Evolutionary conservation across 2,329 filamentous ascomycete species (phyloP).

Genomic region (Pseudofabraea citricarpa): DNA sequence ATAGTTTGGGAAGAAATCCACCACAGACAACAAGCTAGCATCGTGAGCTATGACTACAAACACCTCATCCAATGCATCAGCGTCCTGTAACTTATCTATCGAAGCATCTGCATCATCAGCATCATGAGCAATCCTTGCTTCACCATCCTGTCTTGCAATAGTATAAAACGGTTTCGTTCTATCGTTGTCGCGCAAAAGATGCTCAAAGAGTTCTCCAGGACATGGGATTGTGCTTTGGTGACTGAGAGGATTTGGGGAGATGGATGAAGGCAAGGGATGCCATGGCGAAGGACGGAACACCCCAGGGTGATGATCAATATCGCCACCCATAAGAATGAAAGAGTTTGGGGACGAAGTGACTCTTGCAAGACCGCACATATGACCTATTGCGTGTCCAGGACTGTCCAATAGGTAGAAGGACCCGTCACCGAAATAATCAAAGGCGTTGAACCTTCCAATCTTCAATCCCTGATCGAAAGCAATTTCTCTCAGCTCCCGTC

Average conservation of each 20-base stretch:
- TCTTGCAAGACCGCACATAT: constrained; percentile 37
- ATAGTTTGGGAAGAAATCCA: neutral
- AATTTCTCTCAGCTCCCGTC: constrained; percentile 18
- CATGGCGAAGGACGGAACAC: neutral
- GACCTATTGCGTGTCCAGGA: constrained; percentile 36
- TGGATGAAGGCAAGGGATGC: neutral
- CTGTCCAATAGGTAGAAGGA: constrained; percentile 46
- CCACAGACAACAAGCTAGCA: neutral
- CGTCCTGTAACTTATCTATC: neutral
- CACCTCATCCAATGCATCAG: neutral
- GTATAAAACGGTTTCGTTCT: no score
- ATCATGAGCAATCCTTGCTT: neutral
- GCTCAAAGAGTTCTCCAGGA: no score
- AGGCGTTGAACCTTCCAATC: constrained; percentile 39
- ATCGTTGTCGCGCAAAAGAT: no score
- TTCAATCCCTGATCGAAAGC: constrained; percentile 21
- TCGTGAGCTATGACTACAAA: neutral
- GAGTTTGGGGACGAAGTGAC: constrained; percentile 32
- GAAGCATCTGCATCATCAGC: neutral
- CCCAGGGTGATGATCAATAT: constrained; percentile 31
- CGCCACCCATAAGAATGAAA: constrained; percentile 38
- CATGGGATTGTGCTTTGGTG: no score
- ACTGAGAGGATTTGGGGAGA: no score
- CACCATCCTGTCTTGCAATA: no score
- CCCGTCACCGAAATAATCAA: constrained; percentile 52